These are phyloP conservation scores for Suhomyces terraborum DNA, from an alignment of 1,139 yeast species.

Conservation along the genomic window DNA sequence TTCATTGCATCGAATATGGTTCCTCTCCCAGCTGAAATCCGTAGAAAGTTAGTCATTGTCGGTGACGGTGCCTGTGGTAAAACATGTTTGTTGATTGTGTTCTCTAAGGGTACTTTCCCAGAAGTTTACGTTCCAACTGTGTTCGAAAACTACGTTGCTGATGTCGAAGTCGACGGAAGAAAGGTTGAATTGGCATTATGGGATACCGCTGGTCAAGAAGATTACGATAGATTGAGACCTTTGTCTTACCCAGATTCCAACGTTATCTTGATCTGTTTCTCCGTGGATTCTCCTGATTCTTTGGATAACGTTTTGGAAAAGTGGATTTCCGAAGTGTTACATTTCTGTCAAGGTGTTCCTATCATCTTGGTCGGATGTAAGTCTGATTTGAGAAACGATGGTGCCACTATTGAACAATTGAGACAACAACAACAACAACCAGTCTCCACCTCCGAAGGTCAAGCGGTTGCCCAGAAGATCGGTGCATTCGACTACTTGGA, in stretches of 20 bases:
- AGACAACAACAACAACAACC: conserved; percentile 76
- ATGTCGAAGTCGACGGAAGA: conserved; percentile 92
- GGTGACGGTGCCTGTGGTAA: conserved; percentile 92
- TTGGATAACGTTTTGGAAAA: conserved; percentile 91
- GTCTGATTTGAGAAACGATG: conserved; percentile 84
- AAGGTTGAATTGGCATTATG: conserved; percentile 91
- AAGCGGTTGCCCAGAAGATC: conserved; percentile 79
- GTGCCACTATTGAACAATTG: conserved; percentile 71
- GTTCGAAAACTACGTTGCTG: conserved; percentile 92
- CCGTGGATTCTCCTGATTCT: conserved; percentile 90
- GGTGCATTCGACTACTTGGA: conserved; percentile 87
- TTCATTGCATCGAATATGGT: conserved; percentile 33
- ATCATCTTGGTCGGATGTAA: conserved; percentile 92
- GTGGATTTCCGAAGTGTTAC: conserved; percentile 93
- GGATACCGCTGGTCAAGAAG: conserved; percentile 99
- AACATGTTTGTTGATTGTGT: conserved; percentile 79
- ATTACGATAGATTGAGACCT: conserved; percentile 93
- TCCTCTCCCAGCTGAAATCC: conserved; percentile 63
- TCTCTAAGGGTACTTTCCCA: conserved; percentile 94
- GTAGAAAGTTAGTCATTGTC: conserved; percentile 80
- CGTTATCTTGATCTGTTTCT: conserved; percentile 88
- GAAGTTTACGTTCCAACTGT: conserved; percentile 95
- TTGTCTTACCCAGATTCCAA: conserved; percentile 91
- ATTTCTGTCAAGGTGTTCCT: conserved; percentile 94
- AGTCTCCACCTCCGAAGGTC: conserved; percentile 78